Percentiles rank a stretch among this genome's conserved stretches.
phyloP scores from a whole-genome alignment of 306 rosid species.

The Geum urbanum region DNA sequence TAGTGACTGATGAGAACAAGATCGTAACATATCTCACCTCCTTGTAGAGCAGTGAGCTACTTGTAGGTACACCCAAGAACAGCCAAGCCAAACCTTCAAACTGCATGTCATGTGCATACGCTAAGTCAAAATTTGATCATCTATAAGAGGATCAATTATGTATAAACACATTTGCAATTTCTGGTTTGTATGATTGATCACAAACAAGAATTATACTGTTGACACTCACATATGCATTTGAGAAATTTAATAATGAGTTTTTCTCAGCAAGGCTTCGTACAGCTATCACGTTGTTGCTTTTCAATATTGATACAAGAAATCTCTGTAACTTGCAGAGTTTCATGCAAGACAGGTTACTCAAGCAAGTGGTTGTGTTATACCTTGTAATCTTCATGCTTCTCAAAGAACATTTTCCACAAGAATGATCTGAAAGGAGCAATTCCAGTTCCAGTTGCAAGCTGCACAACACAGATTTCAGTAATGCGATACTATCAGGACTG shows the following conservation, averaged over 20 bases:
- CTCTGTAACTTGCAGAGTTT: neutral
- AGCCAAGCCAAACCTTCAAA: slow-evolving; percentile 99
- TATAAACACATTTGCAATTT: too few relatives aligned
- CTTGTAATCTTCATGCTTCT: slow-evolving; percentile 90
- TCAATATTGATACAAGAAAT: neutral
- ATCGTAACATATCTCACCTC: slow-evolving; percentile 52
- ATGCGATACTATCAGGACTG: neutral
- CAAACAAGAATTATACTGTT: neutral
- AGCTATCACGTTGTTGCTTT: neutral
- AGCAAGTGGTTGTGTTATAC: slow-evolving; percentile 25
- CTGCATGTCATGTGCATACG: slow-evolving; percentile 31
- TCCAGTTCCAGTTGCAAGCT: slow-evolving; percentile 99
- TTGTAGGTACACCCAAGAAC: slow-evolving; percentile 94
- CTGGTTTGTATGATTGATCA: neutral
- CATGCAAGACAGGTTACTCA: neutral
- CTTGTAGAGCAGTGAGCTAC: slow-evolving; percentile 94
- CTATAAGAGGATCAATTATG: neutral
- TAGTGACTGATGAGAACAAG: neutral
- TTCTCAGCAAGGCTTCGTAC: neutral
- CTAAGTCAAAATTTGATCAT: slow-evolving; percentile 17
- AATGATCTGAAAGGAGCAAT: slow-evolving; percentile 93
- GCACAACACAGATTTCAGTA: slow-evolving; percentile 19
- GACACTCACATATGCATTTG: neutral
- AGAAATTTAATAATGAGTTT: neutral
- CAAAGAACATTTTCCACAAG: slow-evolving; percentile 97